Conservation (phyloP, 345 rosid genomes). For the Bruguiera parviflora region DNA sequence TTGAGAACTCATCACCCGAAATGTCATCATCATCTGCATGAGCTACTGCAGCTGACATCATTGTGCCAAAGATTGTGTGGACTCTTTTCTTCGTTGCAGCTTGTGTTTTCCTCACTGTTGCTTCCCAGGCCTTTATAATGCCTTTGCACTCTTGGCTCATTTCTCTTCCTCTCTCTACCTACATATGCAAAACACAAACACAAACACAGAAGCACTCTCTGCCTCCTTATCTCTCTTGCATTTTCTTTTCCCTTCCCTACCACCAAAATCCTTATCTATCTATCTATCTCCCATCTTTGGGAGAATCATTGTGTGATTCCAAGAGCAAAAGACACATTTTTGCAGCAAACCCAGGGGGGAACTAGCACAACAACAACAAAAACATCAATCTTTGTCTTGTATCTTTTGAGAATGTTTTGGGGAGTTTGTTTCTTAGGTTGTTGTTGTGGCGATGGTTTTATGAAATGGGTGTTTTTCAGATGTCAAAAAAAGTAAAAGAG, state of each 20-base stretch:
- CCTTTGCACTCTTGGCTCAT: constrained; percentile 42
- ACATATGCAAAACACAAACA: neutral
- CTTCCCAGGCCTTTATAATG: constrained; percentile 40
- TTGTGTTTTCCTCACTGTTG: constrained; percentile 35
- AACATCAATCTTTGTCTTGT: neutral
- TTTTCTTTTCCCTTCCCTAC: neutral
- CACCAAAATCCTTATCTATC: neutral
- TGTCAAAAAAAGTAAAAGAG: neutral
- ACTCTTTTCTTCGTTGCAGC: constrained; percentile 40
- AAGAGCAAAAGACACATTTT: constrained; percentile 17
- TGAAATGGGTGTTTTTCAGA: constrained; percentile 11
- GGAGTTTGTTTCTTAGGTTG: neutral
- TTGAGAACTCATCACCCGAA: constrained; percentile 8
- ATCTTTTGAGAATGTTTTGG: constrained; percentile 8
- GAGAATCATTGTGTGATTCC: neutral
- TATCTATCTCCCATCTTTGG: constrained; percentile 11
- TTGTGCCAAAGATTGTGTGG: constrained; percentile 37
- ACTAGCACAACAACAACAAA: constrained; percentile 3
- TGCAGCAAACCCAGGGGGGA: constrained; percentile 7
- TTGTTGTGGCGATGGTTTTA: neutral
- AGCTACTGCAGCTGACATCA: constrained; percentile 66
- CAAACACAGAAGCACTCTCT: neutral
- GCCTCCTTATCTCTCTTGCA: constrained; percentile 11
- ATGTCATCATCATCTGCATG: constrained; percentile 79
- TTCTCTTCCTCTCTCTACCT: constrained; percentile 6